Conservation (phyloP, 2,329 filamentous ascomycete genomes). For the Myriangium duriaei region DNA sequence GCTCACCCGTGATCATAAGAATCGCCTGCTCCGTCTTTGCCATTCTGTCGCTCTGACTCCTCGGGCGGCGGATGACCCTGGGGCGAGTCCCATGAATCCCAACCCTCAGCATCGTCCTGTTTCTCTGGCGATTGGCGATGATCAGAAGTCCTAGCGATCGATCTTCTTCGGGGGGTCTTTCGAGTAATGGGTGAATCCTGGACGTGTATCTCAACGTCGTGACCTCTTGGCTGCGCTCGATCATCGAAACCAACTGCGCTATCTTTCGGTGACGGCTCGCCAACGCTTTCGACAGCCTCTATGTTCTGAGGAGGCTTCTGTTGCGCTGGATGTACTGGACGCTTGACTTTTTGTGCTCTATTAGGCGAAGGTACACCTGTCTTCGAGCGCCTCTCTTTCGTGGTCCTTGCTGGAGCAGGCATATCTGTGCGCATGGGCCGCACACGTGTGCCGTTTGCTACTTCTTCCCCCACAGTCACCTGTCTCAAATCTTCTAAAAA, state of each 20-base stretch:
- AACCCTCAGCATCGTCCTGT: slow-evolving; percentile 17
- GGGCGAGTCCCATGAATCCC: slow-evolving; percentile 46
- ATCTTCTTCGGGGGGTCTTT: slow-evolving; percentile 9
- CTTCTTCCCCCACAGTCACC: slow-evolving; percentile 91
- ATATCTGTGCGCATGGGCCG: slow-evolving; percentile 8
- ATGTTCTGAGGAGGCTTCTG: slow-evolving; percentile 10
- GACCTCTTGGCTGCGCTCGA: neutral
- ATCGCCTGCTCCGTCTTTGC: slow-evolving; percentile 39
- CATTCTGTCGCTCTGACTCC: slow-evolving; percentile 23
- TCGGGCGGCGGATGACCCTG: slow-evolving; percentile 8
- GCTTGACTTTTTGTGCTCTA: slow-evolving; percentile 5
- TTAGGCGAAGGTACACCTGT: slow-evolving; percentile 6
- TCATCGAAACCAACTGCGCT: slow-evolving; percentile 17
- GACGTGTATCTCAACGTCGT: slow-evolving; percentile 26
- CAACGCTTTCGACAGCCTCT: slow-evolving; percentile 21
- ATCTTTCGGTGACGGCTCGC: slow-evolving; percentile 32
- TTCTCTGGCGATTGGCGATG: slow-evolving; percentile 26
- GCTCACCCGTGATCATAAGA: slow-evolving; percentile 31
- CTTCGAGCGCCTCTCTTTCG: slow-evolving; percentile 4
- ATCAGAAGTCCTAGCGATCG: slow-evolving; percentile 15
- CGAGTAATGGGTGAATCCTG: slow-evolving; percentile 4
- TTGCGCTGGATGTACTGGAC: slow-evolving; percentile 1
- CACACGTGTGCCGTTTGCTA: slow-evolving; percentile 19
- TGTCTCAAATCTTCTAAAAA: slow-evolving; percentile 93
- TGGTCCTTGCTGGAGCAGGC: slow-evolving; percentile 1